Evolutionary conservation across 1,139 yeast genomes (phyloP), one percentile per base, ranked within the genome.

Genomic region (Hemisphaericaspora xylofermentans): DNA sequence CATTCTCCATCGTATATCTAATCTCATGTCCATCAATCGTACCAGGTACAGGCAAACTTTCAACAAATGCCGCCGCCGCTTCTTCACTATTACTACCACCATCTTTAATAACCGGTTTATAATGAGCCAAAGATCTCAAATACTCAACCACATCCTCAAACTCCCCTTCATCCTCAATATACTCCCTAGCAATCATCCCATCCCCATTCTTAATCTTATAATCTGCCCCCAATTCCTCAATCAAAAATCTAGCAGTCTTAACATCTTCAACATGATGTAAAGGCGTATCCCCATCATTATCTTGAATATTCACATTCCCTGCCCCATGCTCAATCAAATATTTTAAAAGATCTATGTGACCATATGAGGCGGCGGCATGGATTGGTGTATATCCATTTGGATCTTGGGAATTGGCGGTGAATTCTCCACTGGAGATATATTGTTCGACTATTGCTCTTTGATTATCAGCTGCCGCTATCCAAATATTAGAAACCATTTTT

Each of bases 341-440:
- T 42, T 67, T 63, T 38, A 94, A 67, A 36, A 94, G 67, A 8
- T 84, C 89, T 7, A 67, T 54, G 57, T 93, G 93, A 5, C 94
- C 94, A 59, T 93, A 93, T 1, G 97, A 85, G 3, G 95, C 95
- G 3, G 98, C 97, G 0, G 98, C 98, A 61, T 93, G 98, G 22
- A 93, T 75, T 10, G 98, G 95, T 0, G 98, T 91, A 63, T 93
- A 93, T 0, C 98, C 98, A 55, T 89, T 88, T 1, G 88, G 85
- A 60, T 93, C 98, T 50, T 84, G 80, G 15, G 84, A 76, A 56
- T 88, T 84, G 2, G 96, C 78, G 1, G 81, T 71, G 47, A 71
- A 74, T 12, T 66, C 57, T 0, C 84, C 84, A 0, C 75, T 58
- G 4, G 63, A 66, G 12, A 93, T 63, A 43, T 72, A 69, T 9